Evolutionary conservation across 495 filamentous ascomycete species (phyloP), one percentile per base, ranked within the genome.

Genomic region (Pseudevernia furfuracea): DNA sequence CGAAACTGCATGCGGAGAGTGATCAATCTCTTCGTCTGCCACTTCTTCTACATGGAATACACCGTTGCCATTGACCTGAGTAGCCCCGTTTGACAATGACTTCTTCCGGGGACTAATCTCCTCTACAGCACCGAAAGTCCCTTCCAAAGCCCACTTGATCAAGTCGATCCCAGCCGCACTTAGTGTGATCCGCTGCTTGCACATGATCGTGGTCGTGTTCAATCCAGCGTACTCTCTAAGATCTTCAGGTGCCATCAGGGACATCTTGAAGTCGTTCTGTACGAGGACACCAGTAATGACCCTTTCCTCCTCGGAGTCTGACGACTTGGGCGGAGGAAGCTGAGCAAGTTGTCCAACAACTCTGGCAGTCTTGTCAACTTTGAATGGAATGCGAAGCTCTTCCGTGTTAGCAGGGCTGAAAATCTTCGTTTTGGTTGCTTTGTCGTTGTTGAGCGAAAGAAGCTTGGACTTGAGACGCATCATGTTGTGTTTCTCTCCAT

Each of bases 401-500:
- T 97, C 93, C 72, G 92, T 96, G 73, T 98, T 98, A 34, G 87
- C 85, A 0, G 94, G 94, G 58, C 88, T 92, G 75, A 85, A 97
- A 8, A 98, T 89, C 73, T 97, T 97, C 57, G 90, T 85, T 59
- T 91, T 90, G 41, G 83, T 79, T 1, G 81, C 80, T 71, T 95
- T 93, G 32, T 86, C 84, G 14, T 87, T 83, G 70, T 97, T 96
- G 12, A 96, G 80, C 30, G 89, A 91, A n/a, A 97, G 82, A 12
- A 98, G 79, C 68, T 96, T 94, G 4, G 90, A 95, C 71, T 96
- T 96, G 23, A 98, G 79, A 39, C 95, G 85, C 84, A 92, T 95
- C 94, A 98, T 98, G 70, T 97, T 95, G 71, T 96, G 91, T 67
- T 93, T 90, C 72, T 97, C 95, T 37, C 94, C 94, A 70, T 98